Conservation (phyloP, 2,329 filamentous ascomycete genomes). For the Teratosphaeria pseudoeucalypti region DNA sequence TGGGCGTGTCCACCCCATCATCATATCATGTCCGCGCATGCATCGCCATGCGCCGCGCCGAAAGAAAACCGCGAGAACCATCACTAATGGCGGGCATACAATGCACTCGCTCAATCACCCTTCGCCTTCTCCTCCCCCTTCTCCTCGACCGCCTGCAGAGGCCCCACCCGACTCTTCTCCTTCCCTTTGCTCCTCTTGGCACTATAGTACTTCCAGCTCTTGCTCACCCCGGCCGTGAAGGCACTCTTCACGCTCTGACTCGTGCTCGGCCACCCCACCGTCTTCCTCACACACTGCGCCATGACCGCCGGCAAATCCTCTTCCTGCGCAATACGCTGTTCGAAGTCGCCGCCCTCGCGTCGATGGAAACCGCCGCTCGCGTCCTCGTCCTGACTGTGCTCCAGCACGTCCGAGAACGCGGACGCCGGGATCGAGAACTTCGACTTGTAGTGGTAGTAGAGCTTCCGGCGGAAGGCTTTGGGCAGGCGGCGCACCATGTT, state of each 20-base stretch:
- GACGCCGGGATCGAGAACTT: conserved; percentile 75
- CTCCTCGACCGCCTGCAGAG: conserved; percentile 57
- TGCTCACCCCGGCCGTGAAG: conserved; percentile 63
- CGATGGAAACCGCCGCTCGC: conserved; percentile 56
- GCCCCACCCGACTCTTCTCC: conserved; percentile 23
- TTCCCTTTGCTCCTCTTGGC: conserved; percentile 56
- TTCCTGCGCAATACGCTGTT: conserved; percentile 71
- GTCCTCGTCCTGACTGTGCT: conserved; percentile 57
- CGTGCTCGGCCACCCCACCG: conserved; percentile 85
- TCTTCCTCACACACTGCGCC: conserved; percentile 68
- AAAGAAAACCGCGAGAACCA: background rate
- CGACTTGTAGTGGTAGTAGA: conserved; percentile 92
- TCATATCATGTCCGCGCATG: background rate
- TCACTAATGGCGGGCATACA: background rate
- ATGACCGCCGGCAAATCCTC: conserved; percentile 61
- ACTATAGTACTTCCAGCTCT: conserved; percentile 62
- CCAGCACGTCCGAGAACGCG: conserved; percentile 78
- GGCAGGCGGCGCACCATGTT: conserved; percentile 96
- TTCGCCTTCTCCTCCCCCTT: conserved; percentile 43
- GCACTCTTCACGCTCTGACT: conserved; percentile 77
- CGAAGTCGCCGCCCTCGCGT: conserved; percentile 73
- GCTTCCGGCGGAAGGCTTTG: conserved; percentile 70
- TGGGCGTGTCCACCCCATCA: background rate
- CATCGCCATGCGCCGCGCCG: background rate
- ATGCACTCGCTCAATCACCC: background rate